Evolutionary conservation across 2,329 filamentous ascomycete species (phyloP).

Genomic region (Fusarium multiceps): DNA sequence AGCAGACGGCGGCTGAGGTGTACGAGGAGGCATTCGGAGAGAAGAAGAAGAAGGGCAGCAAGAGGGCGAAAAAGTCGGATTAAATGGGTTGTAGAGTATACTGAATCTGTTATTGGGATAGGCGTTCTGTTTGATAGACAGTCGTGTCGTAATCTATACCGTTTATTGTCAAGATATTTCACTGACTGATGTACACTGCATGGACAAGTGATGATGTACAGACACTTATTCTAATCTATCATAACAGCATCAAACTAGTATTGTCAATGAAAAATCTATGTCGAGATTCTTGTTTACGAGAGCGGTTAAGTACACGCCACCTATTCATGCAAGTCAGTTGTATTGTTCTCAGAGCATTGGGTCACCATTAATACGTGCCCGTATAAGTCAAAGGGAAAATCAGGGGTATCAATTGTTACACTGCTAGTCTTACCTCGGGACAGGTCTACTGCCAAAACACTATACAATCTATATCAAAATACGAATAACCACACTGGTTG

Average conservation of each 20-base stretch:
- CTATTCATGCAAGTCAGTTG: not conserved
- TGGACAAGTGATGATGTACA: not conserved
- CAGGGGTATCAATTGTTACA: not conserved
- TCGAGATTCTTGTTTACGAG: not conserved
- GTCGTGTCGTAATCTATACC: slow-evolving; percentile 31
- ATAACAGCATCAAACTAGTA: too few relatives aligned
- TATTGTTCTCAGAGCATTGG: too few relatives aligned
- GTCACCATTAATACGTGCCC: not conserved
- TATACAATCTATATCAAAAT: not conserved
- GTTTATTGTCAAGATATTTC: slow-evolving; percentile 2
- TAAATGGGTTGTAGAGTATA: slow-evolving; percentile 39
- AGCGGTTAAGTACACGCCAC: too few relatives aligned
- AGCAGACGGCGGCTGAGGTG: slow-evolving; percentile 66
- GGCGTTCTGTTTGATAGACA: slow-evolving; percentile 43
- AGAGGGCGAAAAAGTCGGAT: slow-evolving; percentile 54
- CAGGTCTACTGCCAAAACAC: not conserved
- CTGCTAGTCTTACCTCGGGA: not conserved
- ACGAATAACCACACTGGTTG: too few relatives aligned
- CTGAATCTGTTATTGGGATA: slow-evolving; percentile 39
- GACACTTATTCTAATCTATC: not conserved
- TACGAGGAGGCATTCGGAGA: slow-evolving; percentile 70
- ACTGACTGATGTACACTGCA: not conserved
- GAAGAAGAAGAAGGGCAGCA: slow-evolving; percentile 65
- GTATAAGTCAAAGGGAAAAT: not conserved
- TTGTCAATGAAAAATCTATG: not conserved